These are phyloP conservation scores for Chimonanthus praecox DNA, from an alignment of 164 flowering plant genomes.

Conservation along the genomic window DNA sequence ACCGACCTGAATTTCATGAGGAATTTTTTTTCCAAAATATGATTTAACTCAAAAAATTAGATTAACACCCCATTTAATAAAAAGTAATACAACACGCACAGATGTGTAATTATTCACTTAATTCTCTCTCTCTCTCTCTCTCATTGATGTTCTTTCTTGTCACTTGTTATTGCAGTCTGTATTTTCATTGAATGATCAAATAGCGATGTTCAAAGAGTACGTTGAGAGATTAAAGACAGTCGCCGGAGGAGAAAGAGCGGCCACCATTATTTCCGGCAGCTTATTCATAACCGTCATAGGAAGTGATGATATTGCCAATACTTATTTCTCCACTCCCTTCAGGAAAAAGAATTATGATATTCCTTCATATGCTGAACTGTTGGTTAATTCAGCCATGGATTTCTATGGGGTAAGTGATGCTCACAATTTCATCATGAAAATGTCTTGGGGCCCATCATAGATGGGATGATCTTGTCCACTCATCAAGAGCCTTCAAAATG, in stretches of 20 bases:
- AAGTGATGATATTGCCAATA: slow-evolving; percentile 8
- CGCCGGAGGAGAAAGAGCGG: slow-evolving; percentile 8
- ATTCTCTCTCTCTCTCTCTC: too few relatives aligned
- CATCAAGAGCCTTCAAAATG: too few relatives aligned
- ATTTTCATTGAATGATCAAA: neutral
- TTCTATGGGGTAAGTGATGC: slow-evolving; percentile 1
- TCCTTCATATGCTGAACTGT: slow-evolving; percentile 16
- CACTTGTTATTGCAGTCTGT: neutral
- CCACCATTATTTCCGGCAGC: neutral
- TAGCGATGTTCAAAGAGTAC: slow-evolving; percentile 7
- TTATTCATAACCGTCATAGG: slow-evolving; percentile 2
- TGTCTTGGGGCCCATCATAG: too few relatives aligned
- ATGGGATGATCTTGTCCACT: too few relatives aligned
- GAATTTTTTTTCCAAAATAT: too few relatives aligned
- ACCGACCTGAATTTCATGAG: too few relatives aligned
- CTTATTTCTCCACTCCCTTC: slow-evolving; percentile 3
- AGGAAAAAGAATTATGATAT: slow-evolving; percentile 10
- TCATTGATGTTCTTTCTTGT: neutral
- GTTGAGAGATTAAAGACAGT: slow-evolving; percentile 2
- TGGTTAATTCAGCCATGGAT: slow-evolving; percentile 9
- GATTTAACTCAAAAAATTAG: too few relatives aligned
- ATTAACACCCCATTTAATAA: too few relatives aligned
- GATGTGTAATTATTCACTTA: too few relatives aligned
- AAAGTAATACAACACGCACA: too few relatives aligned
- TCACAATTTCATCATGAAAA: too few relatives aligned